These are phyloP conservation scores for Actinomortierella wolfii DNA, from an alignment of 371 early-diverging fungal genomes.

Conservation along the genomic window DNA sequence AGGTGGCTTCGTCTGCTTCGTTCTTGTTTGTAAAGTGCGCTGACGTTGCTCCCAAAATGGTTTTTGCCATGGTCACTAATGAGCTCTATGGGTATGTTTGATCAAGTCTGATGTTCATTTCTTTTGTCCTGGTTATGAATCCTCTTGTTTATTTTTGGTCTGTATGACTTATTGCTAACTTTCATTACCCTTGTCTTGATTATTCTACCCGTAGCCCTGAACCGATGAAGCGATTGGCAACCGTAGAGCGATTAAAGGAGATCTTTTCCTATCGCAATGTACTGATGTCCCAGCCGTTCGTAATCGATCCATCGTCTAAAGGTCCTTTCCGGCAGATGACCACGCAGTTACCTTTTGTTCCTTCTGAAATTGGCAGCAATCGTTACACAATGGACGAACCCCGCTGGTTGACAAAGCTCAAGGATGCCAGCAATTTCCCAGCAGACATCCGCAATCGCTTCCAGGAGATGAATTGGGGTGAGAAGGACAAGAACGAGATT, in stretches of 20 bases:
- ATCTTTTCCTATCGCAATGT: slow-evolving; percentile 61
- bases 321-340: slow-evolving; percentile 63
- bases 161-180: background rate
- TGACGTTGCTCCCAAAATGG: slow-evolving; percentile 58
- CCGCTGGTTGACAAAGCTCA: slow-evolving; percentile 62
- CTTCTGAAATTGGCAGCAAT: slow-evolving; percentile 64
- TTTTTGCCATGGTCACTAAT: slow-evolving; percentile 47
- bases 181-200: background rate
- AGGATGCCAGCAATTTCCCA: slow-evolving; percentile 59
- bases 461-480: slow-evolving; percentile 67
- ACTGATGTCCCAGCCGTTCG: slow-evolving; percentile 57
- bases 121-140: too few relatives aligned
- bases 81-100: slow-evolving; percentile 53
- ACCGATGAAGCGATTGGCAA: slow-evolving; percentile 50
- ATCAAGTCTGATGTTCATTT: background rate
- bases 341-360: slow-evolving; percentile 61
- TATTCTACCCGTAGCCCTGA: slow-evolving; percentile 47
- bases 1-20: slow-evolving; percentile 56
- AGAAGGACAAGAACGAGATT: slow-evolving; percentile 60
- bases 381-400: slow-evolving; percentile 66
- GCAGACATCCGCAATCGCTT: slow-evolving; percentile 64
- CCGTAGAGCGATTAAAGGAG: slow-evolving; percentile 50
- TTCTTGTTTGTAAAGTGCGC: slow-evolving; percentile 69
- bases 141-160: background rate
- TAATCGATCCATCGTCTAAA: slow-evolving; percentile 51